phyloP scores from a whole-genome alignment of 805 yeast genomes.

The Hagleromyces aurorensis region DNA sequence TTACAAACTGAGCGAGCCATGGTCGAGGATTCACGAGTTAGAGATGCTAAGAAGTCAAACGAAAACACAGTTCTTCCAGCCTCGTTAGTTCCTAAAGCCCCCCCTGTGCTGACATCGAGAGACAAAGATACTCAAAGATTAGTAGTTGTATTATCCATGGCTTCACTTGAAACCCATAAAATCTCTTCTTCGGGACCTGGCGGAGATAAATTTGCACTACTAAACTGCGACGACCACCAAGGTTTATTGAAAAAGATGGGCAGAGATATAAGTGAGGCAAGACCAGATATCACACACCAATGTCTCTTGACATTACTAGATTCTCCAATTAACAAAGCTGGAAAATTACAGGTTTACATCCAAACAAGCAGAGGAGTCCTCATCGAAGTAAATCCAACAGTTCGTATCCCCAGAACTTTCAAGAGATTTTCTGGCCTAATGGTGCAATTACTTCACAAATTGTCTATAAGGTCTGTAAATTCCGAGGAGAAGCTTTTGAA shows the following conservation, averaged over 20 bases:
- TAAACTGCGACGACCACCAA: slow-evolving; percentile 98
- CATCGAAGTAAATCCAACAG: slow-evolving; percentile 91
- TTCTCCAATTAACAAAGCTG: slow-evolving; percentile 98
- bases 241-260: slow-evolving; percentile 93
- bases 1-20: too few species aligned
- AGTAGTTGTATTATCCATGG: slow-evolving; percentile 91
- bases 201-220: slow-evolving; percentile 85
- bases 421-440: slow-evolving; percentile 95
- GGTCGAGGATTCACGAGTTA: slow-evolving; percentile 43
- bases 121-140: slow-evolving; percentile 83
- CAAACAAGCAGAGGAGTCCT: slow-evolving; percentile 93
- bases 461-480: slow-evolving; percentile 88
- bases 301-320: slow-evolving; percentile 89
- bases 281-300: slow-evolving; percentile 99
- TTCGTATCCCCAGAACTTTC: slow-evolving; percentile 96
- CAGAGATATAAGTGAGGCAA: slow-evolving; percentile 93
- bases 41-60: slow-evolving; percentile 35
- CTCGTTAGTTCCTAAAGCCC: slow-evolving; percentile 80
- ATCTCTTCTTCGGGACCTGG: slow-evolving; percentile 69
- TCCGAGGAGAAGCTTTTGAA: slow-evolving; percentile 89
- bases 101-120: slow-evolving; percentile 68
- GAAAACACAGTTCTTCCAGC: slow-evolving; percentile 45
- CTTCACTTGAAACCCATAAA: slow-evolving; percentile 91
- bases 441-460: slow-evolving; percentile 91
- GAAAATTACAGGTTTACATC: slow-evolving; percentile 90